A percentile compares a stretch with the other conserved stretches of the same genome.
Conservation (phyloP, 148 eudicot genomes). For the Oxyria digyna region DNA sequence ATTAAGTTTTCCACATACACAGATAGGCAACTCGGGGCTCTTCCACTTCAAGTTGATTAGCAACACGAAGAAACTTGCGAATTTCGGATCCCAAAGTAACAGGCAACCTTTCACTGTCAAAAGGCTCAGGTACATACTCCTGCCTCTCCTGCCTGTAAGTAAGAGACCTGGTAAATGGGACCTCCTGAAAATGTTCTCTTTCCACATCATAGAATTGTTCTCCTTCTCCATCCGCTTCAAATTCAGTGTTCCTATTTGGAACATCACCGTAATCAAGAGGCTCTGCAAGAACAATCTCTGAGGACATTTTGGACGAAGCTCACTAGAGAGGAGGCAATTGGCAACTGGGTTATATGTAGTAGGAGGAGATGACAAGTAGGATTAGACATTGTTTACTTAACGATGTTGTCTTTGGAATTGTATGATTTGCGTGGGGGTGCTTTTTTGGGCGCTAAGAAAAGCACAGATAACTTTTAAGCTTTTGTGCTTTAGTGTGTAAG, state of each 20-base stretch:
- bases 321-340: background rate
- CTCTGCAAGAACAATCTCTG: constrained; percentile 65
- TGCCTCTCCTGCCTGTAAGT: constrained; percentile 25
- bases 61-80: constrained; percentile 76
- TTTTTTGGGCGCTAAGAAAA: background rate
- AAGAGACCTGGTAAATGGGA: constrained; percentile 34
- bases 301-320: constrained; percentile 17
- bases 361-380: background rate
- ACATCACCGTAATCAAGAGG: constrained; percentile 19
- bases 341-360: background rate
- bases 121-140: constrained; percentile 38
- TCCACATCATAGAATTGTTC: constrained; percentile 4
- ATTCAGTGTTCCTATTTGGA: constrained; percentile 6
- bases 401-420: constrained; percentile 5
- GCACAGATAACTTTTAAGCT: background rate
- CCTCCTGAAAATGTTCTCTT: background rate
- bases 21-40: constrained; percentile 95
- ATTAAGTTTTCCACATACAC: constrained; percentile 31
- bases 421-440: constrained; percentile 1
- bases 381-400: constrained; percentile 7
- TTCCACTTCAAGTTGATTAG: constrained; percentile 62
- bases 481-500: background rate
- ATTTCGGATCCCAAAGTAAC: constrained; percentile 62
- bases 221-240: constrained; percentile 13
- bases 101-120: constrained; percentile 88